Evolutionary conservation across 352 stramenopile genomes (phyloP).

Genomic region (Pythium aquatile): DNA sequence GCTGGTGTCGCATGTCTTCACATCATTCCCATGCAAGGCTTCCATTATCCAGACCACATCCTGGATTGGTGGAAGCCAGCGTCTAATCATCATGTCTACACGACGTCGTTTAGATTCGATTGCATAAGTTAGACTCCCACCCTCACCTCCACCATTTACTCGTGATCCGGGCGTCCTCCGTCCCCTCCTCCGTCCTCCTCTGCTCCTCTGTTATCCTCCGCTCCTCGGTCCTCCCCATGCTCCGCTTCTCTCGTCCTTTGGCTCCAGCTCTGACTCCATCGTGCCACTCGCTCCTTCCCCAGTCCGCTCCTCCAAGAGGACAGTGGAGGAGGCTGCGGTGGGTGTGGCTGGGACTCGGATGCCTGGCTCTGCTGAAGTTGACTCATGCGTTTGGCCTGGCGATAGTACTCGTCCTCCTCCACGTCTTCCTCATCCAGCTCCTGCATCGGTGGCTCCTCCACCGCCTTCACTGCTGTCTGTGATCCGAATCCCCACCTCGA

Average conservation of each 20-base stretch:
- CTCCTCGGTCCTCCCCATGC: not conserved
- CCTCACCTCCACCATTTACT: constrained; percentile 25
- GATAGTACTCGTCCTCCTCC: constrained; percentile 23
- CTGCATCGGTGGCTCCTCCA: not conserved
- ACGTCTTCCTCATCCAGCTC: constrained; percentile 11
- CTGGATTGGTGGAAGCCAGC: not conserved
- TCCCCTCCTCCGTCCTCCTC: not conserved
- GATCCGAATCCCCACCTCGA: not conserved
- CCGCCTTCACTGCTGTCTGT: not conserved
- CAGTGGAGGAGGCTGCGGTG: constrained; percentile 9
- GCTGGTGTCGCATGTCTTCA: no score
- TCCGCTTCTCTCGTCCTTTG: constrained; percentile 7
- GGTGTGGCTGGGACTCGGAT: not conserved
- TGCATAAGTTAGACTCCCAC: not conserved
- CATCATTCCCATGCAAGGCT: no score
- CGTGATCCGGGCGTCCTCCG: not conserved
- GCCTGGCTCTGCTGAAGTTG: not conserved
- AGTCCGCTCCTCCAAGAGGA: constrained; percentile 10
- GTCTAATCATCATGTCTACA: not conserved
- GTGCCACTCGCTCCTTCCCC: constrained; percentile 12
- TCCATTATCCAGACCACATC: not conserved
- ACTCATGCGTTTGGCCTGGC: constrained; percentile 17
- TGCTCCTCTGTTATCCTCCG: not conserved
- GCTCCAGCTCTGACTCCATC: constrained; percentile 21
- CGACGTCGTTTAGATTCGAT: not conserved